Evolutionary conservation across 345 rosid genomes (phyloP).

Genomic region (Diplotaxis tenuifolia): DNA sequence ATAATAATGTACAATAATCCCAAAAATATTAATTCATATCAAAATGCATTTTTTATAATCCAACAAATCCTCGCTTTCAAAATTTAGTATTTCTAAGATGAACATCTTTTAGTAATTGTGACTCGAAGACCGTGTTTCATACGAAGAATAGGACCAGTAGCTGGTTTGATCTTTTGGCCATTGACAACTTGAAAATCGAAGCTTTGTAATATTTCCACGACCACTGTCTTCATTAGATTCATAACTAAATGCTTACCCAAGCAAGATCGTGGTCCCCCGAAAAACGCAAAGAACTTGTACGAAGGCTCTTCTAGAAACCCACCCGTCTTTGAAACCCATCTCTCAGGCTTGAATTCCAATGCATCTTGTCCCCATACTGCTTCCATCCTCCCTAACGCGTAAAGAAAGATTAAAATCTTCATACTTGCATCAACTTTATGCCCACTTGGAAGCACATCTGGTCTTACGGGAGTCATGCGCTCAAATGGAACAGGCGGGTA

Average conservation of each 20-base stretch:
- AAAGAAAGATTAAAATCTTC: neutral
- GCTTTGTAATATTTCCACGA: neutral
- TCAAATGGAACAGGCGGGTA: neutral
- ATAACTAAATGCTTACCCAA: neutral
- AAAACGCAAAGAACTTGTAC: neutral
- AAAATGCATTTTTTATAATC: too few species aligned
- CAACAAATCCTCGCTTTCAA: too few species aligned
- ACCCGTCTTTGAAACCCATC: neutral
- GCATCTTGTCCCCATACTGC: neutral
- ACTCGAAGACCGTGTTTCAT: slow-evolving; percentile 1
- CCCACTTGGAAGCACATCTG: neutral
- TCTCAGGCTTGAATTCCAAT: neutral
- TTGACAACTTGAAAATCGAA: neutral
- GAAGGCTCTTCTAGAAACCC: neutral
- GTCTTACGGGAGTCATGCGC: neutral
- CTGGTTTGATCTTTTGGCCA: neutral
- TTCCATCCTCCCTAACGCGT: neutral
- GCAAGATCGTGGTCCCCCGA: neutral
- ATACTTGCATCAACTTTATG: neutral
- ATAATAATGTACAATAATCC: too few species aligned
- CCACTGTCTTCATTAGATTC: neutral
- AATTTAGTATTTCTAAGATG: neutral
- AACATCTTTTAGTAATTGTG: neutral
- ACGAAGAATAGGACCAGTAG: neutral
- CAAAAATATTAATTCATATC: too few species aligned